A percentile compares a stretch with the other conserved stretches of the same genome.
These are phyloP conservation scores for Misopates orontium DNA, from an alignment of 257 asterid genomes.

Conservation along the genomic window DNA sequence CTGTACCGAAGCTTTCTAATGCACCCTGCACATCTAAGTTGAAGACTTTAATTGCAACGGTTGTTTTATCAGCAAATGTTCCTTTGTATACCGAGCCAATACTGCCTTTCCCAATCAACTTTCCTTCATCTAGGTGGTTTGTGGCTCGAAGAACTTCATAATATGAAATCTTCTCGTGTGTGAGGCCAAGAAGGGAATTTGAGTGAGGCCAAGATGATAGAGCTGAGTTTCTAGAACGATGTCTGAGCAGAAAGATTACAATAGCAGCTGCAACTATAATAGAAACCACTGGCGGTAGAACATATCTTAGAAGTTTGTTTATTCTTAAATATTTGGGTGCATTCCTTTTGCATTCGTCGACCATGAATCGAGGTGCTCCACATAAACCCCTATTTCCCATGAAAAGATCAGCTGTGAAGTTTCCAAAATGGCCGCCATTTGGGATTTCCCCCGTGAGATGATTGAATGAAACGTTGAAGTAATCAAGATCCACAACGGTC, in stretches of 20 bases:
- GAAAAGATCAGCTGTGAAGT: background rate
- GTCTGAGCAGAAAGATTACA: background rate
- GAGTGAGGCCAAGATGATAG: background rate
- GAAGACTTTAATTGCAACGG: background rate
- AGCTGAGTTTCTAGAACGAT: background rate
- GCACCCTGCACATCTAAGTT: background rate
- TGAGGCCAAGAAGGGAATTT: background rate
- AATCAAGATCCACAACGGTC: too few relatives aligned
- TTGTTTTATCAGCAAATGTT: background rate
- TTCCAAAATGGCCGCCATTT: background rate
- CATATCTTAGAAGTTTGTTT: background rate
- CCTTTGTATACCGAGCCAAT: background rate
- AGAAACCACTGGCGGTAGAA: background rate
- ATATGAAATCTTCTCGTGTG: conserved; percentile 6
- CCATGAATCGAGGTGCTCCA: background rate
- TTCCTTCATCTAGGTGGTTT: background rate
- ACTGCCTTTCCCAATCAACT: conserved; percentile 2
- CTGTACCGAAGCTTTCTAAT: conserved; percentile 12
- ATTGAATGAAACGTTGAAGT: background rate
- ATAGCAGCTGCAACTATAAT: background rate
- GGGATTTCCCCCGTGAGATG: conserved; percentile 3
- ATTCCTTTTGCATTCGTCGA: background rate
- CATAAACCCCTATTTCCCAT: background rate
- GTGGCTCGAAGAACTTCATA: conserved; percentile 8
- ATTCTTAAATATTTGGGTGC: background rate